Evolutionary conservation across 192 early-diverging fungal genomes (phyloP).

Genomic region (Martensiomyces pterosporus): DNA sequence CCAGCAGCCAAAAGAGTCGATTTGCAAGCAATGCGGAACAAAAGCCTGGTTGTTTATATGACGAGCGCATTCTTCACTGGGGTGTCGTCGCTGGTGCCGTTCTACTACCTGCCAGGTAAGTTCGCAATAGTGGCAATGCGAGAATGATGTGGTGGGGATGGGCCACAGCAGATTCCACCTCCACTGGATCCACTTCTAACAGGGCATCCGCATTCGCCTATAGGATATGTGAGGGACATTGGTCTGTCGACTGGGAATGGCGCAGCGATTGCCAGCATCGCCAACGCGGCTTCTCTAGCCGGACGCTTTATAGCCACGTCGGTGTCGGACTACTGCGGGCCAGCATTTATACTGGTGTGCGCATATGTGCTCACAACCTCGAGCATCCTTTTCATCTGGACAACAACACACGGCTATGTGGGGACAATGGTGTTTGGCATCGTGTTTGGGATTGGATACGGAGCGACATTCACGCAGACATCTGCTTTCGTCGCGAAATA

Average conservation of each 20-base stretch:
- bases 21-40: conserved; percentile 17
- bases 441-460: conserved; percentile 47
- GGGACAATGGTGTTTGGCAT: conserved; percentile 51
- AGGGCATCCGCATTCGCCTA: background rate
- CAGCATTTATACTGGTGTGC: conserved; percentile 18
- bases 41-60: conserved; percentile 27
- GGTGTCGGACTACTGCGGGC: conserved; percentile 39
- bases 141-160: background rate
- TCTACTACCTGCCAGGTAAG: conserved; percentile 51
- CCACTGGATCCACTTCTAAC: background rate
- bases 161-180: background rate
- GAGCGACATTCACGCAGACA: conserved; percentile 49
- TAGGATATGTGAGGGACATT: conserved; percentile 39
- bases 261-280: conserved; percentile 37
- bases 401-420: conserved; percentile 30
- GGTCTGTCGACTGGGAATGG: conserved; percentile 29
- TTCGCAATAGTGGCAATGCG: background rate
- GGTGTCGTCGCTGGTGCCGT: conserved; percentile 37
- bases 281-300: conserved; percentile 37
- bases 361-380: conserved; percentile 31
- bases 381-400: conserved; percentile 37
- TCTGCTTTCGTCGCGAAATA: conserved; percentile 42
- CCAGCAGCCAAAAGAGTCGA: conserved; percentile 7
- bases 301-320: conserved; percentile 26
- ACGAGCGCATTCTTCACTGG: conserved; percentile 33